Base-by-base conservation (phyloP, 192 early-diverging fungal genomes). In the Diversispora eburnea region DNA sequence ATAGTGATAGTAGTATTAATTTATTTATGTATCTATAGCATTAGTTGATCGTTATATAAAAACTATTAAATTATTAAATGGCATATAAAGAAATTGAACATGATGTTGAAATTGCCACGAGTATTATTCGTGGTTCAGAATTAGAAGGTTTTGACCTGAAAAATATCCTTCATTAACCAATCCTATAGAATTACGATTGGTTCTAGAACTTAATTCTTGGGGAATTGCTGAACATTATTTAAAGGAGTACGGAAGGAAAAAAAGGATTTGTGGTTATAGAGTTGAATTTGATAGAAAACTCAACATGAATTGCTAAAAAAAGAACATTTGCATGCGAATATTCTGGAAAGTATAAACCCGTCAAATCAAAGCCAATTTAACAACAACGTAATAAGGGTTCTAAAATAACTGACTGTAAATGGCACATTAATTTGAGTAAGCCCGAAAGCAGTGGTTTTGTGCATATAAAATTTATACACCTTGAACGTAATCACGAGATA, bases 161-260 rank as follows among this genome's bases (percentile, higher is more conserved):
- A 7, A 60, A 42, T 60, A 33, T 41, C 59, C 59, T 41, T 42
- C 41, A 41, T 12, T 60, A 42, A 60, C 10, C 13, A 3, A 20
- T 3, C 59, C 59, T 10, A 33, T 60, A 33, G 59, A 60, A 33
- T 33, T 60, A 9, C 13, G 6, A 41, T 1, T 33, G 25, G 25
- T 6, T 6, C 13, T 25, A 39, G 3, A 33, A 7, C 41, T 60
- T 60, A 1, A 1, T 25, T 60, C 59, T 60, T 60, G 33, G 33
- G 5, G 13, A 33, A 41, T 61, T 61, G 59, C 59, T 61, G 59
- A 61, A 10, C 33, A 61, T 61, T 61, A 61, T 61, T 33, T 61
- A 9, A 61, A 61, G 13, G 39, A 43, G 4, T 39, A 61, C 41
- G 59, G 9, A 61, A 10, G 59, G 33, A 20, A 61, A 13, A 61